Base-by-base conservation (phyloP, 2,329 filamentous ascomycete genomes). In the Oidium heveae region DNA sequence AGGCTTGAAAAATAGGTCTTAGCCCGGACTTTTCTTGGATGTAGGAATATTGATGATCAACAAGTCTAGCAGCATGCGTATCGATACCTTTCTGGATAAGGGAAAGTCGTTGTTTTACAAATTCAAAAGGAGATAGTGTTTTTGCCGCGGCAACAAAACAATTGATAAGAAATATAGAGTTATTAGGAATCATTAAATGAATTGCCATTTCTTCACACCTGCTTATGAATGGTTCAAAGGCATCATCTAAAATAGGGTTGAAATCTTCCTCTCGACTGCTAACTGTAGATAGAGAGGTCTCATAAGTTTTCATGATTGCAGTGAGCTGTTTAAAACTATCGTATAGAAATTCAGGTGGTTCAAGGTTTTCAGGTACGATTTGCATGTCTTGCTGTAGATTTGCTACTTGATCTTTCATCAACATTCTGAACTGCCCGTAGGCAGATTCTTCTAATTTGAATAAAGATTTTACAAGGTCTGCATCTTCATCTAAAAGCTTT, bases 171-270 rank as follows among this genome's bases (percentile, higher is more conserved):
- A 89, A 88, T 7, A 89, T 77, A 34, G 78, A 75, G 49, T 73
- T 73, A 9, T 74, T 72, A 0, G 81, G 80, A 1, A 73, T 65
- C 3, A 72, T 67, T 47, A 91, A 70, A 18, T 71, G 70, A 56
- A 72, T 74, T 13, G 81, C 74, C 62, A 91, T 75, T 55, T 78
- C 80, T 57, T 81, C 75, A 63, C 83, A 86, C n/a, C 78, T 79
- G 15, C 76, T 72, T 47, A 96, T 70, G 67, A 91, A 95, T 0
- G 91, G 89, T 60, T 94, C 85, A 37, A 96, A 78, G 0, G 86
- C 81, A 62, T 89, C 84, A 43, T 73, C 72, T 18, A 95, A 71
- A 20, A 94, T 79, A 6, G 79, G 74, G 50, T 84, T 75, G 62
- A 95, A 94, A 39, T 79, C 80, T 41, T 76, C 74, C 58, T 82